These are phyloP conservation scores for Pseudogymnoascus sp. DNA, from an alignment of 2,329 filamentous ascomycete genomes.

Conservation along the genomic window DNA sequence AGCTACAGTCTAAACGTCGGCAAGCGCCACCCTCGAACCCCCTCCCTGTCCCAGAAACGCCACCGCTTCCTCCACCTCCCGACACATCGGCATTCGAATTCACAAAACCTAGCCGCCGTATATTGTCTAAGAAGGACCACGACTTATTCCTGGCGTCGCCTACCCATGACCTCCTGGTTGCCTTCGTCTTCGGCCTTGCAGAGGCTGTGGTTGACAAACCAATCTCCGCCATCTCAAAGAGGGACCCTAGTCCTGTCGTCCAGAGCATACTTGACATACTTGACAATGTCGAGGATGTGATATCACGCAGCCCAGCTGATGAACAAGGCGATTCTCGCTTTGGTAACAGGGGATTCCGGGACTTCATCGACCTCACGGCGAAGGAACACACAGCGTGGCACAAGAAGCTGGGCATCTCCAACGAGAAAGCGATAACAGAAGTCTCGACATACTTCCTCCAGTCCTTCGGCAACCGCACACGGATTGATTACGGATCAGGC, in stretches of 20 bases:
- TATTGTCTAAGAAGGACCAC: constrained; percentile 74
- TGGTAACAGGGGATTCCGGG: constrained; percentile 85
- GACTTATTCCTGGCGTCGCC: constrained; percentile 70
- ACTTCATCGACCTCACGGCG: constrained; percentile 64
- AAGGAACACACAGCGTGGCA: constrained; percentile 55
- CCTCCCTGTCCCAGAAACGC: constrained; percentile 66
- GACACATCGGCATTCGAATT: constrained; percentile 54
- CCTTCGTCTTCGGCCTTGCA: constrained; percentile 80
- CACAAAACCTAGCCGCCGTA: constrained; percentile 63
- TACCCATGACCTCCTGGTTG: constrained; percentile 66
- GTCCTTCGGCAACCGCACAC: constrained; percentile 74
- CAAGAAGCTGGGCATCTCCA: constrained; percentile 45
- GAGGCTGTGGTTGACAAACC: constrained; percentile 69
- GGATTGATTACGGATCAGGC: constrained; percentile 94
- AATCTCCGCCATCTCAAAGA: constrained; percentile 52
- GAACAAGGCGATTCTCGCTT: constrained; percentile 87
- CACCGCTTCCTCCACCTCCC: constrained; percentile 61
- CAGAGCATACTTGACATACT: constrained; percentile 62
- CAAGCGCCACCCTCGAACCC: constrained; percentile 45
- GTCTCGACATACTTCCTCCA: constrained; percentile 72
- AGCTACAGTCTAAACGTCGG: constrained; percentile 57
- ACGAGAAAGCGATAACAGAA: constrained; percentile 55
- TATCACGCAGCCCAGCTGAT: constrained; percentile 66
- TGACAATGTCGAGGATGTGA: constrained; percentile 57
- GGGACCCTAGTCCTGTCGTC: constrained; percentile 47